Conservation (phyloP, 768 basidiomycete species). For the Boletus sp. region DNA sequence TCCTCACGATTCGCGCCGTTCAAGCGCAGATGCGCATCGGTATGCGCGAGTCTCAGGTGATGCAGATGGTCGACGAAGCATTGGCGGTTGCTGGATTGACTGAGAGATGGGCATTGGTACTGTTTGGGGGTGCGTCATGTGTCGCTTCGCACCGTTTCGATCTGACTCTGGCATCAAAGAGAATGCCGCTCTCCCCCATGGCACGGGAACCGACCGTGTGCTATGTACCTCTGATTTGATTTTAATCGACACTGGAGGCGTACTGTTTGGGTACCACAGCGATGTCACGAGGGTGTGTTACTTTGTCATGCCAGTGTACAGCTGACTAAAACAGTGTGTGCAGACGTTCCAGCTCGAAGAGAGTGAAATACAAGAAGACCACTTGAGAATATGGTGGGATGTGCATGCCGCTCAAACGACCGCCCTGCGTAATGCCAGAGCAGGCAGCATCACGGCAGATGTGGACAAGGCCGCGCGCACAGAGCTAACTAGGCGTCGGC, state of each 20-base stretch:
- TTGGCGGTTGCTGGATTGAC: slow-evolving; percentile 57
- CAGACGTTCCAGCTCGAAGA: slow-evolving; percentile 64
- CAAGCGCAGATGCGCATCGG: slow-evolving; percentile 61
- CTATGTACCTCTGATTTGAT: slow-evolving; percentile 59
- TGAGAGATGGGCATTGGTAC: slow-evolving; percentile 56
- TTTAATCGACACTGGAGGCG: slow-evolving; percentile 71
- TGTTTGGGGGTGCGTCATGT: slow-evolving; percentile 67
- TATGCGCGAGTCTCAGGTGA: slow-evolving; percentile 71
- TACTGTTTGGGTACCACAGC: slow-evolving; percentile 69
- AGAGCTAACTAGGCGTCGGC: slow-evolving; percentile 41
- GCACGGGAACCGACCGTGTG: slow-evolving; percentile 64
- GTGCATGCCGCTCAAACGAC: slow-evolving; percentile 62
- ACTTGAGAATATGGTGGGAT: slow-evolving; percentile 58
- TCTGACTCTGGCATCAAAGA: slow-evolving; percentile 40
- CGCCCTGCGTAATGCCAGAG: slow-evolving; percentile 47
- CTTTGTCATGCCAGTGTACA: background rate
- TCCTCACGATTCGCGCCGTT: slow-evolving; percentile 69
- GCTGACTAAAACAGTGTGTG: background rate
- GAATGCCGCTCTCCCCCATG: slow-evolving; percentile 85
- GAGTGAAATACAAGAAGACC: slow-evolving; percentile 50
- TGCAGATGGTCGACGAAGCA: slow-evolving; percentile 52
- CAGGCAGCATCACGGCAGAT: slow-evolving; percentile 46
- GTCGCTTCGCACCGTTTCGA: background rate
- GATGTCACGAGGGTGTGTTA: slow-evolving; percentile 68
- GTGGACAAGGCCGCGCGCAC: slow-evolving; percentile 64